Conservation (phyloP, 495 filamentous ascomycete species). For the Clavariopsis aquatica region DNA sequence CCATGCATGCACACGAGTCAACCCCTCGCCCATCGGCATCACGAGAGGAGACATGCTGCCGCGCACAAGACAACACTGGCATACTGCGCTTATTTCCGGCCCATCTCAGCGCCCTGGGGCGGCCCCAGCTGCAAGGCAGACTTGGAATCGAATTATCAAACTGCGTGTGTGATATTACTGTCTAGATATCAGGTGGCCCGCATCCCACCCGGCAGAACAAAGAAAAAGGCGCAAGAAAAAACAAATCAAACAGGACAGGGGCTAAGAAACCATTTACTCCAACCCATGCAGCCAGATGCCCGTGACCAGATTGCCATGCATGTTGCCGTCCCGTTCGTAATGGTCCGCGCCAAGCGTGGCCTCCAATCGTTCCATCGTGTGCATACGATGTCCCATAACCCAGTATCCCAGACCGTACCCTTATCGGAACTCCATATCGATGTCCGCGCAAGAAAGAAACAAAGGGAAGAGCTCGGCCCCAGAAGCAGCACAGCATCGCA, state of each 20-base stretch:
- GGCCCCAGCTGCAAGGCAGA: slow-evolving; percentile 28
- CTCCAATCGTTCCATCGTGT: slow-evolving; percentile 9
- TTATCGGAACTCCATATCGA: slow-evolving; percentile 29
- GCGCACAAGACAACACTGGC: background rate
- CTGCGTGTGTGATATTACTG: slow-evolving; percentile 5
- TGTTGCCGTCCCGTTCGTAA: slow-evolving; percentile 14
- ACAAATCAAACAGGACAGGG: slow-evolving; percentile 9
- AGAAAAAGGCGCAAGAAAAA: slow-evolving; percentile 19
- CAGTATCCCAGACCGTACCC: slow-evolving; percentile 9
- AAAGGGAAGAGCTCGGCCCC: slow-evolving; percentile 15
- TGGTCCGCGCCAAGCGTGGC: slow-evolving; percentile 26
- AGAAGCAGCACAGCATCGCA: slow-evolving; percentile 5
- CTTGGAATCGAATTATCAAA: slow-evolving; percentile 9
- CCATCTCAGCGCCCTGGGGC: background rate
- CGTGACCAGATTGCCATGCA: slow-evolving; percentile 32
- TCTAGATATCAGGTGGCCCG: slow-evolving; percentile 26
- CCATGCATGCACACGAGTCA: slow-evolving; percentile 13
- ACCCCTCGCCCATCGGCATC: slow-evolving; percentile 4
- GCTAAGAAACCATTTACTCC: slow-evolving; percentile 23
- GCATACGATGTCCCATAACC: slow-evolving; percentile 16
- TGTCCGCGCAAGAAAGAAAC: slow-evolving; percentile 14
- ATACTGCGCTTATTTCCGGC: background rate
- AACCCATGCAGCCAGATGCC: slow-evolving; percentile 23
- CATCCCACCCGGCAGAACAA: background rate
- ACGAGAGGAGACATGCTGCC: background rate